Conservation (phyloP, 768 basidiomycete genomes). For the Suillus plorans region DNA sequence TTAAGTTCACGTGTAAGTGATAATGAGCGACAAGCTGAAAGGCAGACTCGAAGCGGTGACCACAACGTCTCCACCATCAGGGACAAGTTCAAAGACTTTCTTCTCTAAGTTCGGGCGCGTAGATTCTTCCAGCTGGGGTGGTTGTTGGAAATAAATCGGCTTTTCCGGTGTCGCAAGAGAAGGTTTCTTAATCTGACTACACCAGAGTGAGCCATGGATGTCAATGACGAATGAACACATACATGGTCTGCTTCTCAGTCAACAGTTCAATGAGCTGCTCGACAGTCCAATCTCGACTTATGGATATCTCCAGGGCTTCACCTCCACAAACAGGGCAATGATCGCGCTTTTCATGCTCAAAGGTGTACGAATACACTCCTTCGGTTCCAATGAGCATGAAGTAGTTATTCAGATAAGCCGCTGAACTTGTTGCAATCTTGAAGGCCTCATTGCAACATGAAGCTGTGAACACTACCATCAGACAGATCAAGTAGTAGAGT, state of each 20-base stretch:
- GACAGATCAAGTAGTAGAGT: background rate
- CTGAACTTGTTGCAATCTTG: conserved; percentile 95
- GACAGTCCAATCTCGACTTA: conserved; percentile 74
- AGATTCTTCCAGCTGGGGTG: conserved; percentile 84
- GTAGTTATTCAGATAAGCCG: conserved; percentile 94
- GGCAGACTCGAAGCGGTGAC: conserved; percentile 90
- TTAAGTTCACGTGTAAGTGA: conserved; percentile 46
- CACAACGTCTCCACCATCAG: conserved; percentile 72
- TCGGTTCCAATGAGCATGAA: conserved; percentile 99
- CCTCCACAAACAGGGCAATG: conserved; percentile 99
- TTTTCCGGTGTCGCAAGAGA: conserved; percentile 76
- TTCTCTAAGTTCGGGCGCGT: conserved; percentile 92
- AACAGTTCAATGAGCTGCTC: conserved; percentile 88
- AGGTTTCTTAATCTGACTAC: conserved; percentile 95
- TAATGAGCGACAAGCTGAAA: conserved; percentile 73
- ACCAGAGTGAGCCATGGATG: background rate
- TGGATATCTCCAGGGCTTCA: conserved; percentile 71
- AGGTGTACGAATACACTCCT: conserved; percentile 95
- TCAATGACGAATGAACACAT: conserved; percentile 29
- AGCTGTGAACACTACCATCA: conserved; percentile 44
- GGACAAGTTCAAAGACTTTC: conserved; percentile 79
- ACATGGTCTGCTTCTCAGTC: conserved; percentile 90
- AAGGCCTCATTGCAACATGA: conserved; percentile 99
- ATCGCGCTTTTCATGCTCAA: conserved; percentile 87
- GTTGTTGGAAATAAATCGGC: conserved; percentile 91